Base-by-base conservation (phyloP, 1,139 yeast species). In the Hyphopichia pseudoburtonii region DNA sequence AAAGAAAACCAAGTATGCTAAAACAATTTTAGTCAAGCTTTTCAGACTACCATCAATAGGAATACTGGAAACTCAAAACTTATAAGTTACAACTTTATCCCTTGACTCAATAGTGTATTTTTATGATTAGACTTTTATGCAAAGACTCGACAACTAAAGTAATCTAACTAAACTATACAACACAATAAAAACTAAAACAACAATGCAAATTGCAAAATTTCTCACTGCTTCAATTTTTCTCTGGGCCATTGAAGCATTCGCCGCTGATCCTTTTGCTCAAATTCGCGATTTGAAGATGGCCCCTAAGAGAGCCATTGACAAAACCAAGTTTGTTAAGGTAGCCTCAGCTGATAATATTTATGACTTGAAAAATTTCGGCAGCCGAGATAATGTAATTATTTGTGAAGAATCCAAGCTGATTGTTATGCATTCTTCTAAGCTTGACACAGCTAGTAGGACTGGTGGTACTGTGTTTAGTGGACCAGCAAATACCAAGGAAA, bases 401-500 rank as follows among this genome's bases (percentile, higher is more conserved):
- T 33, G 47, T 24, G 36, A 42, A 6, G 45, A 48, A 24, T 32
- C 51, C 2, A 39, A 38, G 7, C 33, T 53, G 2, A 41, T 46
- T 6, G 33, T 57, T 5, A 23, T 57, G 19, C 51, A 57, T 36
- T 36, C 40, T 18, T 34, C 40, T 16, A 49, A 52, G 32, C 41
- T 57, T 17, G 46, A 55, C 33, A 50, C 54, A 4, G 46, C 51
- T 7, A 31, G 40, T 7, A 34, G 51, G n/a, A 35, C 35, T 2
- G 49, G 51, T 2, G 56, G 54, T 5, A 35, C 35, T 6, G 25
- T 37, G 18, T 37, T 44, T 14, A 28, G 36, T 11, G 31, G 44
- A 22, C 24, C 31, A 9, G 15, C 36, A 3, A 35, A 42, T n/a
- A 17, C 34, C 17, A 32, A 38, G 15, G 36, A 37, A 4, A 38